Evolutionary conservation across 2,329 filamentous ascomycete genomes (phyloP), one percentile per base, ranked within the genome.

Genomic region (Ceratocystis cacaofunesta): DNA sequence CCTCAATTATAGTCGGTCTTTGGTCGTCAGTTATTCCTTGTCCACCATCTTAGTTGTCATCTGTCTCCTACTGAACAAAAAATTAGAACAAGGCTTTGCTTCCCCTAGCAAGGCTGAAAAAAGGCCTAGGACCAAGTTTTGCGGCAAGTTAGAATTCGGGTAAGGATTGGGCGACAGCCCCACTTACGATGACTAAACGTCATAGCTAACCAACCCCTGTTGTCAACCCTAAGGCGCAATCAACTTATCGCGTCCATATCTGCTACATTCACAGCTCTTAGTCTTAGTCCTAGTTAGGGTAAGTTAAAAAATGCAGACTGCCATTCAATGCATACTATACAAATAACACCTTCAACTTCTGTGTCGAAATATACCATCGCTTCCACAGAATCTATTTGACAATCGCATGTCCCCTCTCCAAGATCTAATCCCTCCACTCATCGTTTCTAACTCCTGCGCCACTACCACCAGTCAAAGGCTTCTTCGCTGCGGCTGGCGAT

Each of bases 401-500:
- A 58, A 36, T 8, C 15, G 32, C 15, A 36, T 3, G 3, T n/a
- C 28, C 6, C n/a, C 28, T n/a, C 6, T 2, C 48, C n/a, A 8
- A 32, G 22, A 25, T 36, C 41, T 70, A 77, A 64, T 77, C 75
- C 28, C 74, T 72, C 79, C 79, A 81, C 67, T 79, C 79, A 64
- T 79, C 75, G 12, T 78, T 78, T n/a, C 75, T 72, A n/a, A 80
- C 72, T 6, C 48, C 19, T 15, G 48, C 19, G 57, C 71, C 75
- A 5, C 70, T 75, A 5, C 70, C 73, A 17, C 64, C 69, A 28
- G 68, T 67, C 19, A 66, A 55, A 2, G 63, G 61, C 36, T 67
- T 57, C 12, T 57, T 57, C n/a, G 65, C 32, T 3, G 55, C 65
- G 17, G 48, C 25, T 1, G 67, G 58, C 44, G 63, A 63, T 41